These are phyloP conservation scores for Arthrobotrys sinensis DNA, from an alignment of 2,329 filamentous ascomycete genomes.

Conservation along the genomic window DNA sequence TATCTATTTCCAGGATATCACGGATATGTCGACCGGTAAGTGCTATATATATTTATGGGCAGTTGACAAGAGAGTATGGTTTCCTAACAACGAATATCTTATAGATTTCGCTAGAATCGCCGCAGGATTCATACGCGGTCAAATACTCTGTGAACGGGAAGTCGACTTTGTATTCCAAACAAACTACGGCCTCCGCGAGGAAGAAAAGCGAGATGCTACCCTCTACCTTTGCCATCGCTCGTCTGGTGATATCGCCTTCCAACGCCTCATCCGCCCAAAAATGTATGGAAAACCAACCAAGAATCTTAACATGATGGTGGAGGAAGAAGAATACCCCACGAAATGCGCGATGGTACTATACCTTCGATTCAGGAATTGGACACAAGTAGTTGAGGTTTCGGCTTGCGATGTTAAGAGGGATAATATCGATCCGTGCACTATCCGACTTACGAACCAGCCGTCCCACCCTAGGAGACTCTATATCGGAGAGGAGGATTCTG, in stretches of 20 bases:
- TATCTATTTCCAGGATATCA: constrained; percentile 57
- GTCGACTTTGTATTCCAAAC: constrained; percentile 60
- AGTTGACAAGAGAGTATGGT: neutral
- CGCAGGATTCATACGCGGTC: constrained; percentile 50
- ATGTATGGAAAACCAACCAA: constrained; percentile 38
- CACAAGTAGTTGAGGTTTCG: constrained; percentile 45
- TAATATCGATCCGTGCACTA: constrained; percentile 52
- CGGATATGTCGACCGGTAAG: constrained; percentile 56
- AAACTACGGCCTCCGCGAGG: constrained; percentile 58
- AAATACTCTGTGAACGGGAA: constrained; percentile 48
- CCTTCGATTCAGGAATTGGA: constrained; percentile 47
- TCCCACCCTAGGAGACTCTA: constrained; percentile 44
- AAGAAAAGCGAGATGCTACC: constrained; percentile 53
- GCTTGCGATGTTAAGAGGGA: constrained; percentile 41
- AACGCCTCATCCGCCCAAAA: constrained; percentile 51
- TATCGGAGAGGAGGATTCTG: constrained; percentile 52
- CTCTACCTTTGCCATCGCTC: constrained; percentile 60
- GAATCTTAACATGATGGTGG: constrained; percentile 43
- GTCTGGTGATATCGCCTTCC: constrained; percentile 56
- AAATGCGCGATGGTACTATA: constrained; percentile 56
- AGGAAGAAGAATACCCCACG: constrained; percentile 33
- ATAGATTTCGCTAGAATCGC: constrained; percentile 53
- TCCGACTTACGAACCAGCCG: constrained; percentile 52
- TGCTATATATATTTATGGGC: neutral
- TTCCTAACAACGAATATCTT: neutral